phyloP scores from a whole-genome alignment of 306 rosid genomes.

The Rosa rugosa region DNA sequence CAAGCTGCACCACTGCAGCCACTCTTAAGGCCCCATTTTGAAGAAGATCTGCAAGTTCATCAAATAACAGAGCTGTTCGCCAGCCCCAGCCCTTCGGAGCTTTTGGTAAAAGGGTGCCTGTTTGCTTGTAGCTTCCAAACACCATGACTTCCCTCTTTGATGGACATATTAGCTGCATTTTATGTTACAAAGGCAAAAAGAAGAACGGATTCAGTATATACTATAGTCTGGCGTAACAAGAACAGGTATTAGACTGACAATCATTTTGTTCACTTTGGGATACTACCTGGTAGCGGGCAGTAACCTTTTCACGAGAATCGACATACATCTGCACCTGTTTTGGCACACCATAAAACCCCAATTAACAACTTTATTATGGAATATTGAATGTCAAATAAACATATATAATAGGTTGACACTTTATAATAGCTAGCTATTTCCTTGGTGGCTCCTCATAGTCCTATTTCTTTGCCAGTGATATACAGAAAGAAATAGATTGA shows the following conservation, averaged over 20 bases:
- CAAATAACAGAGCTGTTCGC: slow-evolving; percentile 89
- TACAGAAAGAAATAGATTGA: neutral
- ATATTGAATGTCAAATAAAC: slow-evolving; percentile 1
- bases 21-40: slow-evolving; percentile 88
- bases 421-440: neutral
- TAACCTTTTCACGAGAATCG: slow-evolving; percentile 82
- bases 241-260: slow-evolving; percentile 4
- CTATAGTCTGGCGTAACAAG: neutral
- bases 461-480: neutral
- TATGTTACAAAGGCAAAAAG: slow-evolving; percentile 12
- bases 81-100: slow-evolving; percentile 99
- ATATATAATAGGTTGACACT: neutral
- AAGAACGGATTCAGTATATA: slow-evolving; percentile 24
- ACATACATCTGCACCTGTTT: slow-evolving; percentile 83
- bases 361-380: neutral
- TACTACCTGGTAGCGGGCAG: slow-evolving; percentile 92
- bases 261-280: slow-evolving; percentile 23
- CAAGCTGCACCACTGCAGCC: slow-evolving; percentile 91
- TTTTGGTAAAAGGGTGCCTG: slow-evolving; percentile 95
- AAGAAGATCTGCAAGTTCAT: slow-evolving; percentile 85
- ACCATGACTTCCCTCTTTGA: slow-evolving; percentile 92
- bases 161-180: slow-evolving; percentile 76
- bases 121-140: slow-evolving; percentile 86
- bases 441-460: neutral
- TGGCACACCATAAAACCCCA: slow-evolving; percentile 12